phyloP scores from a whole-genome alignment of 2,329 filamentous ascomycete species.

The Nannizziopsis barbatae region DNA sequence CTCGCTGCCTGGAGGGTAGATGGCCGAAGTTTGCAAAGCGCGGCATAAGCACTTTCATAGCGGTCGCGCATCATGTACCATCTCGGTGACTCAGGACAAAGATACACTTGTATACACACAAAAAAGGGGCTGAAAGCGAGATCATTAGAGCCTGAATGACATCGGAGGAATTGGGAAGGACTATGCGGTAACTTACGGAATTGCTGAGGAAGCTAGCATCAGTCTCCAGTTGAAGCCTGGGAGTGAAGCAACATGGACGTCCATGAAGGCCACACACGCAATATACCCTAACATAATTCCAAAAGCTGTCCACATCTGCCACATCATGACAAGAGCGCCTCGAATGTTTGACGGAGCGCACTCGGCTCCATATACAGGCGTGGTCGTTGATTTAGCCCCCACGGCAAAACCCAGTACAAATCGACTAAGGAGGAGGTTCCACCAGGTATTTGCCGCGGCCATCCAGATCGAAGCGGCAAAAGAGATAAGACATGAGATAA shows the following conservation, averaged over 20 bases:
- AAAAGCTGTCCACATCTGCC: slow-evolving; percentile 42
- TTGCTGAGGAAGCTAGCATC: slow-evolving; percentile 35
- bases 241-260: slow-evolving; percentile 47
- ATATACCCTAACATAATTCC: slow-evolving; percentile 56
- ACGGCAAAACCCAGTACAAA: slow-evolving; percentile 51
- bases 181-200: slow-evolving; percentile 31
- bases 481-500: slow-evolving; percentile 46
- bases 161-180: slow-evolving; percentile 42
- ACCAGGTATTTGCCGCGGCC: slow-evolving; percentile 45
- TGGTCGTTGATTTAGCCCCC: slow-evolving; percentile 48
- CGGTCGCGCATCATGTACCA: slow-evolving; percentile 57
- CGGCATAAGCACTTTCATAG: slow-evolving; percentile 48
- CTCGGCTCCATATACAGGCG: slow-evolving; percentile 45
- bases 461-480: slow-evolving; percentile 53
- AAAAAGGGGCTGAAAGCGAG: slow-evolving; percentile 50
- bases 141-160: background rate
- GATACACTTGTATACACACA: slow-evolving; percentile 46
- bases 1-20: slow-evolving; percentile 47
- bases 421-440: slow-evolving; percentile 41
- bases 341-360: slow-evolving; percentile 44
- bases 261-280: slow-evolving; percentile 53
- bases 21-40: slow-evolving; percentile 48
- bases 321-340: slow-evolving; percentile 46
- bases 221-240: slow-evolving; percentile 31
- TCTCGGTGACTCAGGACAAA: slow-evolving; percentile 54